Base-by-base conservation (phyloP, 176 grass and related monocot species). In the Raddia guianensis region DNA sequence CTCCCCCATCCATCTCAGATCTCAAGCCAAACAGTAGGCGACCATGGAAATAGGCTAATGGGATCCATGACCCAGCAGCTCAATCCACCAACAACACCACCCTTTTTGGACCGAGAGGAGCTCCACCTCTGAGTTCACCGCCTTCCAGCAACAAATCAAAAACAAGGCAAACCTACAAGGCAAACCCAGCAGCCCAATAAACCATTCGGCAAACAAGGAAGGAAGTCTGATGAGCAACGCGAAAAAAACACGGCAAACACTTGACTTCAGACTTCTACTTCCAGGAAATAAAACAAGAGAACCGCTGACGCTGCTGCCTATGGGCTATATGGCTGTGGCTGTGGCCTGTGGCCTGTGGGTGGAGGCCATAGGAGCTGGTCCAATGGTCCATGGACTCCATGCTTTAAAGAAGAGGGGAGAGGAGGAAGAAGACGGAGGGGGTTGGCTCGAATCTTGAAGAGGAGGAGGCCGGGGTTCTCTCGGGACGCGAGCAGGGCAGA, bases 11-110 rank as follows among this genome's bases (percentile, higher is more conserved):
- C 63, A 49, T 32, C 33, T 61, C 32, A 67, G 49, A 61, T 63
- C 10, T 27, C 32, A 59, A 19, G 47, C 42, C 11, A 19, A 51
- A 15, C 9, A n/a, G 3, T 10, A 61, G 10, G 21, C 12, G 10
- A 27, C 21, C 56, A 77, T 82, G 78, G 64, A 82, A 82, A 55
- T 87, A 82, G 85, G 85, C 35, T 68, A 87, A 80, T 51, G 85
- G 78, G 75, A 77, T 87, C 85, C 85, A 87, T 87, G 80, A 87
- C 32, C 85, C 72, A 82, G 85, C 85, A 87, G 85, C 85, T 82
- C 64, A 48, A 82, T 87, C 65, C 54, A 71, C 85, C 85, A 63
- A 6, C 37, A 15, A 13, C 9, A 71, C 18, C 2, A 35, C 72
- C 78, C 74, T 59, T 51, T 87, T 82, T 77, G 79, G 78, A 87